Evolutionary conservation across 179 eudicot species (phyloP), one percentile per base, ranked within the genome.

Genomic region (Patellifolia procumbens): DNA sequence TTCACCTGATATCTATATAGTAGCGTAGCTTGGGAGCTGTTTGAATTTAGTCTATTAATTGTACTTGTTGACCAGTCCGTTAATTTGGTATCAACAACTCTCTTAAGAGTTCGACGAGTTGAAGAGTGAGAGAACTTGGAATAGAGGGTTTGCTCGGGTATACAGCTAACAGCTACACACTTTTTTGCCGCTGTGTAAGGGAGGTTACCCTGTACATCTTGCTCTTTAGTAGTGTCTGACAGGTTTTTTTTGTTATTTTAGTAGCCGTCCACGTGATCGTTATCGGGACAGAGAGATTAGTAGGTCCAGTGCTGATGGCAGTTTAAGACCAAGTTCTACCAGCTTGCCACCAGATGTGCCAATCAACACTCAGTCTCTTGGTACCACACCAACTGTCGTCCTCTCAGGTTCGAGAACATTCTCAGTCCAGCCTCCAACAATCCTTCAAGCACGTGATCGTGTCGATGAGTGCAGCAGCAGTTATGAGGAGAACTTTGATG

Each of bases 401-500:
- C 83, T 89, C 17, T 79, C 97, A 0, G 92, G 90, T 12, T 79
- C 85, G 6, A 81, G 97, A 7, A 65, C 86, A 55, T 89, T 91
- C 72, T 86, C 93, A 11, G 91, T 92, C 35, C 95, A 87, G 76
- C 84, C 74, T 43, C 97, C 92, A 49, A 92, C 91, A 39, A 89
- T 92, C 71, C 86, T 92, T 60, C 96, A 92, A 83, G 77, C 96
- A 2, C 88, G 92, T 42, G 96, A 91, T 39, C 90, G 92, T 29
- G 68, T 80, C 56, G 97, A 92, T 73, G 96, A 92, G 51, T 82
- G 89, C 66, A 84, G 90, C 4, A 90, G 92, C 79, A 82, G 85
- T 77, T 88, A 91, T 63, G 97, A 91, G 61, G 97, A 91, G 69
- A 87, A 84, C 53, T 84, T 91, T 35, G 97, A 92, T 43, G 97